A percentile compares a stretch with the other conserved stretches of the same genome.
Evolutionary conservation across 2,329 filamentous ascomycete genomes (phyloP).

Genomic region (Hymenoscyphus fraxineus): DNA sequence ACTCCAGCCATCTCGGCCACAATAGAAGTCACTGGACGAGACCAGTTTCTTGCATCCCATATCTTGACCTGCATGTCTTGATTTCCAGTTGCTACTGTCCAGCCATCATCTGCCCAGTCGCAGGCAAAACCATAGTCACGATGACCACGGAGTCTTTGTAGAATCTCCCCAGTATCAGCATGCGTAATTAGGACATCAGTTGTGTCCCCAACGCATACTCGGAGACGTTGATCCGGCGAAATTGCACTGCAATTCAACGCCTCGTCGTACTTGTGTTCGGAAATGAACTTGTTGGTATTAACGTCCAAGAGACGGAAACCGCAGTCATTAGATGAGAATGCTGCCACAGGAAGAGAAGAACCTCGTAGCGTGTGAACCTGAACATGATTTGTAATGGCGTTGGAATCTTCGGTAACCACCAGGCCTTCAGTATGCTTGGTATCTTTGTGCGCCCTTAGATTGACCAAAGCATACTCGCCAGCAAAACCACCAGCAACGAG

Average conservation of each 20-base stretch:
- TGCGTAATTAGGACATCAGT: conserved; percentile 63
- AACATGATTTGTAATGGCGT: conserved; percentile 63
- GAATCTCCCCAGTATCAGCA: conserved; percentile 59
- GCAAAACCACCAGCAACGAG: conserved; percentile 39
- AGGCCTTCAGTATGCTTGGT: conserved; percentile 36
- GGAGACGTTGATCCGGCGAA: conserved; percentile 67
- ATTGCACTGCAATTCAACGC: conserved; percentile 71
- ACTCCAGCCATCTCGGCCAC: conserved; percentile 65
- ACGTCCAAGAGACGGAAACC: conserved; percentile 58
- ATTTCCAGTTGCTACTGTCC: conserved; percentile 71
- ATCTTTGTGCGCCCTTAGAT: conserved; percentile 30
- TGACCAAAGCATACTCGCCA: conserved; percentile 39
- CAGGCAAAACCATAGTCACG: conserved; percentile 71
- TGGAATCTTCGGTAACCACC: conserved; percentile 46
- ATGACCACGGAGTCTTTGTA: conserved; percentile 59
- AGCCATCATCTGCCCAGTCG: conserved; percentile 75
- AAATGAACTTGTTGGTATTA: conserved; percentile 54
- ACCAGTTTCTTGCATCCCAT: conserved; percentile 73
- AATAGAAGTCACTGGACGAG: conserved; percentile 52
- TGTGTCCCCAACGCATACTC: conserved; percentile 69
- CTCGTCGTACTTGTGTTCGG: conserved; percentile 52
- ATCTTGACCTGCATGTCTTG: conserved; percentile 72
- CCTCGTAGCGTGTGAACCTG: conserved; percentile 53
- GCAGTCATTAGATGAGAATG: conserved; percentile 61
- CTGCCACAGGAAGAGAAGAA: conserved; percentile 50